Evolutionary conservation across 2,329 filamentous ascomycete genomes (phyloP), one percentile per base, ranked within the genome.

Genomic region (Fusarium torulosum): DNA sequence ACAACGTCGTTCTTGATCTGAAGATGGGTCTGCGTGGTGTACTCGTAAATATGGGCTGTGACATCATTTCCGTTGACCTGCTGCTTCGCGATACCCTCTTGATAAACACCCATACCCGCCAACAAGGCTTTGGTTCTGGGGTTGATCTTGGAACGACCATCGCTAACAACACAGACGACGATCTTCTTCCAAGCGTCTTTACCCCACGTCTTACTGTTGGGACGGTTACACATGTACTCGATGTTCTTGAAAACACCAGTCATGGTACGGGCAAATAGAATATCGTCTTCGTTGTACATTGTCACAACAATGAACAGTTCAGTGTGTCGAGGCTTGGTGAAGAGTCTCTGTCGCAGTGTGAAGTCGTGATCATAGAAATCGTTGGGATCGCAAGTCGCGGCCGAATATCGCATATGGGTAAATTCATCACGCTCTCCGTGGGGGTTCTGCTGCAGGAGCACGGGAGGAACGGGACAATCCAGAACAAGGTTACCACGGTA

Each of bases 151-250:
- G 90, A 91, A 87, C 96, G 94, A 62, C 96, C 96, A 75, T 99
- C 96, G 73, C 94, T 97, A 69, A 99, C 96, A 43, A 99, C 89
- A 78, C 95, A 98, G 13, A 99, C 96, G 11, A 99, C 96, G 73
- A 99, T 98, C 84, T 99, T 99, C 84, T 99, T 98, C 96, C 96
- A 99, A 6, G 95, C 94, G 74, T 97, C 93, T 78, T 96, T 96
- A 70, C 96, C 96, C 96, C 96, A 99, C 1, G 95, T 98, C 81
- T 97, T 97, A 81, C 94, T 97, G 77, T 91, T 93, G 44, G 90
- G 93, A 49, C 95, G 88, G 63, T 92, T 93, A 80, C 96, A 97
- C 92, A 99, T 97, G 83, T 95, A 94, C 78, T 97, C 95, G 71
- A 99, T 93, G 78, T 99, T 99, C 83, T 99, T 98, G 84, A 98